Evolutionary conservation across 352 stramenopile species (phyloP).

Genomic region (Pythium grandisporangium): DNA sequence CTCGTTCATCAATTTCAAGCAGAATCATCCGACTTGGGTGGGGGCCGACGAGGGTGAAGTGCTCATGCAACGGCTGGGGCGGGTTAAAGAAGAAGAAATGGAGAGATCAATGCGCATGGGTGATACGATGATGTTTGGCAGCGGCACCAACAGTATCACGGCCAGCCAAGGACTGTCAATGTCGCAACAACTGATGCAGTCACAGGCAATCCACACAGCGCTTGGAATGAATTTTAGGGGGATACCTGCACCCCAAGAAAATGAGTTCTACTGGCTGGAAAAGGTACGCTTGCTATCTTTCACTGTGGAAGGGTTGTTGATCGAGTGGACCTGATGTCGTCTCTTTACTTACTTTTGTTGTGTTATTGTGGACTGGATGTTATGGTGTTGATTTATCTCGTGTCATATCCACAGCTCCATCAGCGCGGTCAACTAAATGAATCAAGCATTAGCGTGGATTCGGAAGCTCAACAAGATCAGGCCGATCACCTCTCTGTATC

Average conservation of each 20-base stretch:
- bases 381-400: too few relatives aligned
- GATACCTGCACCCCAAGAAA: conserved; percentile 48
- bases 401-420: conserved; percentile 33
- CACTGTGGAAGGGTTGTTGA: neutral
- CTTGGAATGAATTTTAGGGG: conserved; percentile 36
- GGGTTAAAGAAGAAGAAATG: conserved; percentile 78
- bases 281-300: conserved; percentile 51
- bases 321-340: neutral
- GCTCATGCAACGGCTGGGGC: conserved; percentile 54
- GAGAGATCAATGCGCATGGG: conserved; percentile 81
- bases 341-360: conserved; percentile 1
- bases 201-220: conserved; percentile 72
- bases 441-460: too few relatives aligned
- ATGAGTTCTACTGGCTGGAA: conserved; percentile 86
- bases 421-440: conserved; percentile 38
- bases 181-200: conserved; percentile 84
- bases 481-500: too few relatives aligned
- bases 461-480: too few relatives aligned
- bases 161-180: conserved; percentile 59
- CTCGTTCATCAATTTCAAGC: conserved; percentile 96
- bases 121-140: conserved; percentile 75
- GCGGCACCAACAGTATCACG: too few relatives aligned
- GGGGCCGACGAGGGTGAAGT: conserved; percentile 63
- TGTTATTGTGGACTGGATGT: too few relatives aligned
- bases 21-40: conserved; percentile 83